Conservation (phyloP, 2,329 filamentous ascomycete species). For the Amauroascus verrucosus region DNA sequence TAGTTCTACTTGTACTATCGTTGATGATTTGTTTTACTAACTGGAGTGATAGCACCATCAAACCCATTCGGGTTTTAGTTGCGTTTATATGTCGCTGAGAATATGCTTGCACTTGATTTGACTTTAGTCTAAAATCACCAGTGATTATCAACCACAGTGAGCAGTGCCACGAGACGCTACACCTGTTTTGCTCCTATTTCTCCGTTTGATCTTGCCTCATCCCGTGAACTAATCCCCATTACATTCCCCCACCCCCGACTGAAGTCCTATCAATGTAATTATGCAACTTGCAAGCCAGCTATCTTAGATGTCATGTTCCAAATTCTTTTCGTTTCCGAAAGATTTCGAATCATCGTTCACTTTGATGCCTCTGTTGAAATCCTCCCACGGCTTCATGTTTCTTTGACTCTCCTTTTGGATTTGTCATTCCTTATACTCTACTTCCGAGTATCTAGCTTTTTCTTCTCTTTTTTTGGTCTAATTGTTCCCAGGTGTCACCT, state of each 20-base stretch:
- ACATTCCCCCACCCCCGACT: not conserved
- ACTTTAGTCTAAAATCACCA: not conserved
- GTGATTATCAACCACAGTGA: not conserved
- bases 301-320: not conserved
- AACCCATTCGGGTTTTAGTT: slow-evolving; percentile 60
- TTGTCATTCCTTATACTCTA: not conserved
- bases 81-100: not conserved
- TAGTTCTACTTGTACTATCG: slow-evolving; percentile 27
- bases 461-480: too few relatives aligned
- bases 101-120: not conserved
- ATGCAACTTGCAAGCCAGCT: not conserved
- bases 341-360: not conserved
- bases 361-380: not conserved
- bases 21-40: slow-evolving; percentile 16
- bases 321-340: not conserved
- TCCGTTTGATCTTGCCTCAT: not conserved
- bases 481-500: too few relatives aligned
- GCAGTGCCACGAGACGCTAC: not conserved
- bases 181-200: not conserved
- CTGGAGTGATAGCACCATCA: slow-evolving; percentile 45
- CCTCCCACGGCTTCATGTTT: not conserved
- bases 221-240: not conserved
- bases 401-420: not conserved
- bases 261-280: not conserved
- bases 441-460: not conserved